Percentiles rank a stretch among this genome's conserved stretches.
phyloP scores from a whole-genome alignment of 352 stramenopile species.

The Pythium volutum region DNA sequence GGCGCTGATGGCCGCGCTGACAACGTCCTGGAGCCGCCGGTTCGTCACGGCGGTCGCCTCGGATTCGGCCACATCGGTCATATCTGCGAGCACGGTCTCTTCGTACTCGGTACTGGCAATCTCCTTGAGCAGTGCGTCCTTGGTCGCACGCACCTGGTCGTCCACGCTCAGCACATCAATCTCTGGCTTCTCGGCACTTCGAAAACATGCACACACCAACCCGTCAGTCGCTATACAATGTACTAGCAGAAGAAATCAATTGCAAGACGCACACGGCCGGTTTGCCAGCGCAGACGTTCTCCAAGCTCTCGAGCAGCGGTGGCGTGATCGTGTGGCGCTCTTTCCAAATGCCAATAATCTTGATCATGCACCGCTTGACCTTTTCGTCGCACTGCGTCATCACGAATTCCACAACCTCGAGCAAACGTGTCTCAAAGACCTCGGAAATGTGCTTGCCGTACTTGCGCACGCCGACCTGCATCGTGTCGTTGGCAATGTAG shows the following conservation, averaged over 20 bases:
- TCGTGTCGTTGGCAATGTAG: conserved; percentile 84
- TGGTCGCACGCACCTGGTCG: conserved; percentile 7
- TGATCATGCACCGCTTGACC: conserved; percentile 82
- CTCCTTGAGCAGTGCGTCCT: conserved; percentile 30
- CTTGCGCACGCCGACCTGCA: conserved; percentile 82
- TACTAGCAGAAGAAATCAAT: too few species aligned
- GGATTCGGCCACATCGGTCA: conserved; percentile 65
- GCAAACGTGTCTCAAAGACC: conserved; percentile 54
- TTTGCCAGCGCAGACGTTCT: conserved; percentile 75
- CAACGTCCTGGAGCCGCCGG: conserved; percentile 62
- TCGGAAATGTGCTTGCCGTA: conserved; percentile 68
- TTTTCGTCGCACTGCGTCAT: conserved; percentile 73
- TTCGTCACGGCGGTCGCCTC: conserved; percentile 38
- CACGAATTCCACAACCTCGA: conserved; percentile 56
- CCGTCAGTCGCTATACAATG: background rate
- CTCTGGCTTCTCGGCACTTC: conserved; percentile 9
- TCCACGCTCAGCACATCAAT: conserved; percentile 18
- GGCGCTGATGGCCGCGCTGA: conserved; percentile 77
- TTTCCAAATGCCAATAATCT: conserved; percentile 86
- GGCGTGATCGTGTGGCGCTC: conserved; percentile 63
- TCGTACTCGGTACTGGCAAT: conserved; percentile 40
- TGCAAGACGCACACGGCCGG: conserved; percentile 43
- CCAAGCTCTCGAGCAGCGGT: conserved; percentile 50
- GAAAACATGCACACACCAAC: background rate
- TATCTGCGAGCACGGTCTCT: conserved; percentile 56